Evolutionary conservation across 108 stramenopile genomes (phyloP).

Genomic region (Pseudonitzschia delicatissima): DNA sequence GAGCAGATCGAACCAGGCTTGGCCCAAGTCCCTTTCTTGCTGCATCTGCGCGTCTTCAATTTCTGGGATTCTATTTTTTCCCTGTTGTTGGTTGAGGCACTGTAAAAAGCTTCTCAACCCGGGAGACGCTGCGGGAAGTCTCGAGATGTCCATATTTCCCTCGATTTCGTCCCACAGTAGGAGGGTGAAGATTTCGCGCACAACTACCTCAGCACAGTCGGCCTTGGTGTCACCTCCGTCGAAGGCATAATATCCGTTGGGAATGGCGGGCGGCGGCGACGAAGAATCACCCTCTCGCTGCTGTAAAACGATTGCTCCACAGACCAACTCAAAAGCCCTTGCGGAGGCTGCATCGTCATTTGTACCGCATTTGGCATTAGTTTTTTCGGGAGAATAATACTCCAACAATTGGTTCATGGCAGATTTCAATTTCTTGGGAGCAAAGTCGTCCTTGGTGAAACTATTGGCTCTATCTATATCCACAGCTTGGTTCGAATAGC

Average conservation of each 20-base stretch:
- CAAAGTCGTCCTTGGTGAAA: not conserved
- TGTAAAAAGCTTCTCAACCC: constrained; percentile 7
- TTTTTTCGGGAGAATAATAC: not conserved
- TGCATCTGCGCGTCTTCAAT: not conserved
- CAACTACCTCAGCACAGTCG: constrained; percentile 40
- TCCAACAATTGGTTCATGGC: constrained; percentile 3
- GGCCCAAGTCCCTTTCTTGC: constrained; percentile 3
- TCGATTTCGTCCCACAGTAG: constrained; percentile 32
- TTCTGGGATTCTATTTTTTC: no score
- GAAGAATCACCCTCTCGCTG: not conserved
- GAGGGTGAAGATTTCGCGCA: constrained; percentile 31
- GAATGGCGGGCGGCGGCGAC: constrained; percentile 11
- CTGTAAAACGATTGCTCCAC: constrained; percentile 19
- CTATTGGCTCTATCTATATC: not conserved
- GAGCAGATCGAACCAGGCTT: constrained; percentile 32
- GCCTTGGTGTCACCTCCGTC: constrained; percentile 23
- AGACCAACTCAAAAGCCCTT: constrained; percentile 25
- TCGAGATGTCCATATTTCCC: constrained; percentile 14
- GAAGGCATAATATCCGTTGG: constrained; percentile 34
- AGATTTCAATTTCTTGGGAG: not conserved
- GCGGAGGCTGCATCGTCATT: not conserved
- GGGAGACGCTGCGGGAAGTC: constrained; percentile 27
- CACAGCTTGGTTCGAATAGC: no score
- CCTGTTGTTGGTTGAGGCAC: not conserved
- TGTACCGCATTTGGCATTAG: not conserved